Evolutionary conservation across 352 stramenopile species (phyloP).

Genomic region (Aphanomyces cochlioides): DNA sequence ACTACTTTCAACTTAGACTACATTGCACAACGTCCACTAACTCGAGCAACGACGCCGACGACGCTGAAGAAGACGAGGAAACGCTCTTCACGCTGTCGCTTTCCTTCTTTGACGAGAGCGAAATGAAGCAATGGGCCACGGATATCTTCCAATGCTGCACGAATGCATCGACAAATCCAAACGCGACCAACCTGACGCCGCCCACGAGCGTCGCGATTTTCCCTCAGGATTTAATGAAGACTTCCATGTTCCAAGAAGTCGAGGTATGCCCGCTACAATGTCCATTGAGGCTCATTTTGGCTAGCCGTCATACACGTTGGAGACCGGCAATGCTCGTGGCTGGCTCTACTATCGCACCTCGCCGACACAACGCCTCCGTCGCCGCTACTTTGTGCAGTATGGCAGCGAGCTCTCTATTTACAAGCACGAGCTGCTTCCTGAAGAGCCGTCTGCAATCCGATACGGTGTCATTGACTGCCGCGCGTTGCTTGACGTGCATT

Average conservation of each 20-base stretch:
- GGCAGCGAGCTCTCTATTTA: slow-evolving; percentile 87
- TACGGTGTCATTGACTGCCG: slow-evolving; percentile 85
- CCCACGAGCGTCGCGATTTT: slow-evolving; percentile 73
- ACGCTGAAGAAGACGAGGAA: slow-evolving; percentile 56
- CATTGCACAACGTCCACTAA: slow-evolving; percentile 47
- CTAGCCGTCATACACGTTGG: background rate
- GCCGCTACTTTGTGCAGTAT: slow-evolving; percentile 86
- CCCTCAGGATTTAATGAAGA: slow-evolving; percentile 83
- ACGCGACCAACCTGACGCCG: slow-evolving; percentile 50
- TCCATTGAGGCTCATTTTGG: background rate
- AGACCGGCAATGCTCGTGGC: slow-evolving; percentile 48
- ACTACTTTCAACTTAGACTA: slow-evolving; percentile 84
- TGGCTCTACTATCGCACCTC: slow-evolving; percentile 85
- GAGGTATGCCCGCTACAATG: background rate
- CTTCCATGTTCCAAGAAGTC: slow-evolving; percentile 49
- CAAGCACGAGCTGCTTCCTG: slow-evolving; percentile 80
- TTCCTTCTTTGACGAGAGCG: slow-evolving; percentile 70
- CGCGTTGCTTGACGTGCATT: slow-evolving; percentile 73
- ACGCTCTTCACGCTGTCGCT: slow-evolving; percentile 76
- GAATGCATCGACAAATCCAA: slow-evolving; percentile 78
- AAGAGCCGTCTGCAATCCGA: slow-evolving; percentile 73
- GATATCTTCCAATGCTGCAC: slow-evolving; percentile 84
- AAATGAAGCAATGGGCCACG: slow-evolving; percentile 66
- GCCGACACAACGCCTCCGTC: slow-evolving; percentile 67
- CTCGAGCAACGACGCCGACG: slow-evolving; percentile 31